Evolutionary conservation across 768 basidiomycete species (phyloP).

Genomic region (Lactarius sp.): DNA sequence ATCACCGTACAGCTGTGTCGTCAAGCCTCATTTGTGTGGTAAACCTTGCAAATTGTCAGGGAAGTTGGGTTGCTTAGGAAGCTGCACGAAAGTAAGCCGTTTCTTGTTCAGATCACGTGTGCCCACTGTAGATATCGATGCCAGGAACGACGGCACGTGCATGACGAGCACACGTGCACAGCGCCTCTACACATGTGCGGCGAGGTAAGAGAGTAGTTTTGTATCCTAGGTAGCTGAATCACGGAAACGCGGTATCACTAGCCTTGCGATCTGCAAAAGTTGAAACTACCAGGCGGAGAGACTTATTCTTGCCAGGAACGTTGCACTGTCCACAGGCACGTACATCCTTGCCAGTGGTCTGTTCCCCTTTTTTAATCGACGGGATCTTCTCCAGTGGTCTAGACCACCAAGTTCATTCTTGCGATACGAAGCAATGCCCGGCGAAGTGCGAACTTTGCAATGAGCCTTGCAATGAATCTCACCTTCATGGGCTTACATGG

Average conservation of each 20-base stretch:
- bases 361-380: neutral
- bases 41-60: constrained; percentile 42
- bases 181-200: constrained; percentile 53
- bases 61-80: constrained; percentile 46
- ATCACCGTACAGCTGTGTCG: constrained; percentile 41
- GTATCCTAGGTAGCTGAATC: neutral
- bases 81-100: constrained; percentile 47
- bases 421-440: constrained; percentile 50
- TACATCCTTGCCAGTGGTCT: neutral
- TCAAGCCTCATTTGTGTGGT: no score
- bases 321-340: constrained; percentile 18
- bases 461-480: constrained; percentile 44
- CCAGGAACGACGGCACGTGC: constrained; percentile 45
- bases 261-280: no score
- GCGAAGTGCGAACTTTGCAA: constrained; percentile 51
- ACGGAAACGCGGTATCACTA: neutral
- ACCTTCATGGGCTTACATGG: constrained; percentile 46
- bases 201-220: constrained; percentile 34
- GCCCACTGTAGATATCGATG: neutral
- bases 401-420: constrained; percentile 44
- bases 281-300: constrained; percentile 5
- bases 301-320: constrained; percentile 16
- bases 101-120: neutral
- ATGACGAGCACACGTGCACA: constrained; percentile 49
- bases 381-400: constrained; percentile 35